These are phyloP conservation scores for Linderina pennispora DNA, from an alignment of 192 early-diverging fungal genomes.

Conservation along the genomic window DNA sequence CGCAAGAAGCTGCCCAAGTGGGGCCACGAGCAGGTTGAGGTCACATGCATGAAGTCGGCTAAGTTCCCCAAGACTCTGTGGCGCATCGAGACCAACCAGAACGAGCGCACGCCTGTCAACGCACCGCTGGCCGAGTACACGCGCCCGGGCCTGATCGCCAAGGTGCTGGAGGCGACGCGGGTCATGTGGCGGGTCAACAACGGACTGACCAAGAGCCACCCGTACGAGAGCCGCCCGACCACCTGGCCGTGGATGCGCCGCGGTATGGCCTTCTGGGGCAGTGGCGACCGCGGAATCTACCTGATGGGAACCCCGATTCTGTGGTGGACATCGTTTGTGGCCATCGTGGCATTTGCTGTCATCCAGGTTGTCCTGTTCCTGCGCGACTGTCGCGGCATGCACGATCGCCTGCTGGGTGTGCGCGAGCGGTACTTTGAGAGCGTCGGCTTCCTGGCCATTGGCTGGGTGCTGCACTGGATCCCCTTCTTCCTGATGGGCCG, in stretches of 20 bases:
- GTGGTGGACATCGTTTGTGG: conserved; percentile 66
- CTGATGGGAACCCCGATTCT: conserved; percentile 86
- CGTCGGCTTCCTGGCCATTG: conserved; percentile 62
- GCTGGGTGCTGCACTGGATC: conserved; percentile 79
- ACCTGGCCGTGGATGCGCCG: conserved; percentile 80
- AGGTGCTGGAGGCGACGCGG: conserved; percentile 83
- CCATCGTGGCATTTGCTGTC: conserved; percentile 57
- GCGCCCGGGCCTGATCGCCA: conserved; percentile 68
- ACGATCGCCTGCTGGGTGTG: conserved; percentile 22
- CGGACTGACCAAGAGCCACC: conserved; percentile 81
- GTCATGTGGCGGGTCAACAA: conserved; percentile 89
- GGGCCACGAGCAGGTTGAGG: conserved; percentile 88
- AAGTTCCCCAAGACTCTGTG: conserved; percentile 65
- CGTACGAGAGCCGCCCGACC: conserved; percentile 87
- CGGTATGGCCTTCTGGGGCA: conserved; percentile 87
- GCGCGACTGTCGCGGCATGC: conserved; percentile 51
- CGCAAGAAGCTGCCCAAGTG: conserved; percentile 80
- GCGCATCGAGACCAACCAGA: conserved; percentile 66
- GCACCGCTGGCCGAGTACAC: conserved; percentile 54
- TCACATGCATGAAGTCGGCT: conserved; percentile 85
- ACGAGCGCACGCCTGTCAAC: conserved; percentile 53
- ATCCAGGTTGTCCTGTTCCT: conserved; percentile 51
- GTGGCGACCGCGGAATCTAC: conserved; percentile 68
- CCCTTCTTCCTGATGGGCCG: conserved; percentile 90
- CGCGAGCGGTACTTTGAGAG: conserved; percentile 51